Percentiles rank a stretch among this genome's conserved stretches.
Conservation (phyloP, 768 basidiomycete genomes). For the Terana coerulea region DNA sequence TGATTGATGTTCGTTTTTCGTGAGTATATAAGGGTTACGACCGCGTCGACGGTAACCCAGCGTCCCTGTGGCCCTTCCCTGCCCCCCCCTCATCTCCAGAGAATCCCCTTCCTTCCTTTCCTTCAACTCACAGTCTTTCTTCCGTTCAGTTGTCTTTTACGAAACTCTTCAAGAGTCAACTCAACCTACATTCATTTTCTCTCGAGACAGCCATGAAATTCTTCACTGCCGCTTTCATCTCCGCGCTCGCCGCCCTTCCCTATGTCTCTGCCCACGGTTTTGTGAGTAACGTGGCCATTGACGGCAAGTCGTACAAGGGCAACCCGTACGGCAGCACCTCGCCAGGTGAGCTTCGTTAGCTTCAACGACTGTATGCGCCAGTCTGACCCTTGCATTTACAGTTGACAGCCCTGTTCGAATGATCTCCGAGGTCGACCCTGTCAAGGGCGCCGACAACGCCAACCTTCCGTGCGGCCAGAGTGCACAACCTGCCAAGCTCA, state of each 20-base stretch:
- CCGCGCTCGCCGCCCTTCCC: conserved; percentile 19
- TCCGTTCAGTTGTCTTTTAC: no score
- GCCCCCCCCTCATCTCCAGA: no score
- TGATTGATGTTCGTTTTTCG: no score
- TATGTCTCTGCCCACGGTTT: conserved; percentile 39
- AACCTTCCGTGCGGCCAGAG: conserved; percentile 56
- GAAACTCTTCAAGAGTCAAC: no score
- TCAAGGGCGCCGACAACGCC: conserved; percentile 53
- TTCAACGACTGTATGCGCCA: not conserved
- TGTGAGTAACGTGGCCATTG: conserved; percentile 36
- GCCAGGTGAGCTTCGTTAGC: not conserved
- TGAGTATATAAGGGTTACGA: no score
- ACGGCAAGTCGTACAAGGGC: conserved; percentile 42
- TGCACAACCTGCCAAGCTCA: conserved; percentile 42
- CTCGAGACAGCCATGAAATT: not conserved
- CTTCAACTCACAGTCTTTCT: no score
- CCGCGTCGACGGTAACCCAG: no score
- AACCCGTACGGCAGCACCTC: conserved; percentile 37
- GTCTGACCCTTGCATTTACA: not conserved
- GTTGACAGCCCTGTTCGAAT: conserved; percentile 34
- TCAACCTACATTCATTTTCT: no score
- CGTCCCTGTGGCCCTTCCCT: no score
- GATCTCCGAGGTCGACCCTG: conserved; percentile 37
- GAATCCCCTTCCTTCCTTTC: no score
- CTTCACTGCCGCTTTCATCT: conserved; percentile 3